A percentile compares a stretch with the other conserved stretches of the same genome.
Evolutionary conservation across 352 stramenopile species (phyloP).

Genomic region (Pythium apleroticum): DNA sequence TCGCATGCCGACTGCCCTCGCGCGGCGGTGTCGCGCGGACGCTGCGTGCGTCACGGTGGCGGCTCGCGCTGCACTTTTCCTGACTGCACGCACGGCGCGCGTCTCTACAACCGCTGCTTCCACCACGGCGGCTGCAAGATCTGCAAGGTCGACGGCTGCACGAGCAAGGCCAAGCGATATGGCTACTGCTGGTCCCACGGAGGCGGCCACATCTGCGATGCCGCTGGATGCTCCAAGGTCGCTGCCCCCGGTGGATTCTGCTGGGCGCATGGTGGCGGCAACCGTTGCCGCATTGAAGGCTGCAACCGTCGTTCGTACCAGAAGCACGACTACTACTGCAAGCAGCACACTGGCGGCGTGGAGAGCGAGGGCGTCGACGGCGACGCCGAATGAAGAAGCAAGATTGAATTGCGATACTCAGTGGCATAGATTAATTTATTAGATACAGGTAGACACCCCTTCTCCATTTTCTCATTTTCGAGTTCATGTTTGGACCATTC

Average conservation of each 20-base stretch:
- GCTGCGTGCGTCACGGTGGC: conserved; percentile 41
- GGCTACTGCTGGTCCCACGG: conserved; percentile 46
- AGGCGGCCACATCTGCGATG: conserved; percentile 39
- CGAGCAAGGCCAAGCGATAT: conserved; percentile 42
- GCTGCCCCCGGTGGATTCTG: conserved; percentile 36
- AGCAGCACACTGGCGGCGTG: conserved; percentile 42
- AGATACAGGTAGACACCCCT: conserved; percentile 1
- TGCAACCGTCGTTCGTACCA: conserved; percentile 51
- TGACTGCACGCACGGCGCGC: conserved; percentile 39
- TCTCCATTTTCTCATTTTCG: neutral
- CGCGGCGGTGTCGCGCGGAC: conserved; percentile 36
- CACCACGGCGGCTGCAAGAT: conserved; percentile 41
- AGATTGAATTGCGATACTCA: neutral
- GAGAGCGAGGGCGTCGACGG: neutral
- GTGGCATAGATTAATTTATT: conserved; percentile 29
- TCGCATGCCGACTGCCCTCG: conserved; percentile 49
- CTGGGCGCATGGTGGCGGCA: conserved; percentile 48
- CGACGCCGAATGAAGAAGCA: conserved; percentile 1
- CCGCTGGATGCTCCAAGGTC: conserved; percentile 38
- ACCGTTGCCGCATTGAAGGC: conserved; percentile 42
- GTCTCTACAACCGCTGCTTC: conserved; percentile 43
- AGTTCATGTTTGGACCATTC: neutral
- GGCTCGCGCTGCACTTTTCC: conserved; percentile 36
- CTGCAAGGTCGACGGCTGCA: conserved; percentile 33
- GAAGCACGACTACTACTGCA: conserved; percentile 59